Evolutionary conservation across 495 filamentous ascomycete species (phyloP).

Genomic region (Cladorrhinum samala): DNA sequence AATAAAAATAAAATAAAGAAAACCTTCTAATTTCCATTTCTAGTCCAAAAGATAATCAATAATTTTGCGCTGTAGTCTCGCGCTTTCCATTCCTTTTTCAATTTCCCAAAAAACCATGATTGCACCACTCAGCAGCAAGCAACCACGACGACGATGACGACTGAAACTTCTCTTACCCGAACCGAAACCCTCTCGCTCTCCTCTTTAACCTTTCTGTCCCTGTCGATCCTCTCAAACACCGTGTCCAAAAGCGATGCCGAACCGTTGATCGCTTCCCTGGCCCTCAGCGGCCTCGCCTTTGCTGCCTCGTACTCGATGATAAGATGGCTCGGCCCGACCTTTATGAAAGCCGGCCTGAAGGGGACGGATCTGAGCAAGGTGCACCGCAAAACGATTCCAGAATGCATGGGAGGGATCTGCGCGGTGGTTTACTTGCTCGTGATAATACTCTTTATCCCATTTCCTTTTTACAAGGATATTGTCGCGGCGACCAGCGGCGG

Average conservation of each 20-base stretch:
- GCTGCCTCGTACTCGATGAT: conserved; percentile 74
- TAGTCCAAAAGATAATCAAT: no score
- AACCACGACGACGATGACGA: conserved; percentile 6
- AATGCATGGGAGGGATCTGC: conserved; percentile 96
- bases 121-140: neutral
- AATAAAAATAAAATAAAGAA: no score
- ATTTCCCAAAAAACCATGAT: neutral
- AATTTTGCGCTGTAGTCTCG: no score
- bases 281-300: conserved; percentile 81
- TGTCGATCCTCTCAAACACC: conserved; percentile 72
- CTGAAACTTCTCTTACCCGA: conserved; percentile 46
- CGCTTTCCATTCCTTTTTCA: neutral
- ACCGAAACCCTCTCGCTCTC: conserved; percentile 67
- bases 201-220: conserved; percentile 59
- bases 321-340: conserved; percentile 87
- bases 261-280: conserved; percentile 80
- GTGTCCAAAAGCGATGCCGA: conserved; percentile 69
- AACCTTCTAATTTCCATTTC: conserved; percentile 4
- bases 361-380: conserved; percentile 86
- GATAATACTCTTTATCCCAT: conserved; percentile 88
- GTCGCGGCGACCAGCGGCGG: conserved; percentile 92
- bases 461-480: conserved; percentile 96
- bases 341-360: conserved; percentile 83
- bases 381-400: conserved; percentile 65
- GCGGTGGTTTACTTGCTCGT: conserved; percentile 84